A percentile compares a stretch with the other conserved stretches of the same genome.
Evolutionary conservation across 78 protist genomes (phyloP).

Genomic region (Bodo saltans): DNA sequence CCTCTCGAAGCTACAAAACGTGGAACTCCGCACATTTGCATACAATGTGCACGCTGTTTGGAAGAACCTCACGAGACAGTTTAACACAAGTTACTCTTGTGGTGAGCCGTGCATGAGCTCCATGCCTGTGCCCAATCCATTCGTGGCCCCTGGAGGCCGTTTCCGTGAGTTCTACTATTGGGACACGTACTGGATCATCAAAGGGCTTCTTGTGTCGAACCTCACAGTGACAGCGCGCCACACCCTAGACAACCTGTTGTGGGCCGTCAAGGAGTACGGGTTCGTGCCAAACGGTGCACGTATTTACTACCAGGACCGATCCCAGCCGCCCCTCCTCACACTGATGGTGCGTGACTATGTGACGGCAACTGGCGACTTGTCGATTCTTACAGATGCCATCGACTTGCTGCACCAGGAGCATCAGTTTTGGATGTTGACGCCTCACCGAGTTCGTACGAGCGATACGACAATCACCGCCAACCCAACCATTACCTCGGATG

Average conservation of each 20-base stretch:
- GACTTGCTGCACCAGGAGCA: background rate
- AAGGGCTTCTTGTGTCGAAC: background rate
- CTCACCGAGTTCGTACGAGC: no score
- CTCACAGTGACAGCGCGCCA: constrained; percentile 17
- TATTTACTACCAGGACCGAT: constrained; percentile 35
- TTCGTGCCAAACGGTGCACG: constrained; percentile 56
- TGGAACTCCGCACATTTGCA: background rate
- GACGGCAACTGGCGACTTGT: background rate
- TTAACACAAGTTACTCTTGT: background rate
- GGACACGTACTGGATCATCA: constrained; percentile 40
- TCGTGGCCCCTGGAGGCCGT: constrained; percentile 31
- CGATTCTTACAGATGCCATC: constrained; percentile 2
- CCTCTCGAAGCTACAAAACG: background rate
- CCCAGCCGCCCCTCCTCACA: constrained; percentile 54
- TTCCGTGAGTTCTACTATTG: constrained; percentile 45
- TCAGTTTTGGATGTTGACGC: constrained; percentile 39
- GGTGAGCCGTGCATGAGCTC: constrained; percentile 9
- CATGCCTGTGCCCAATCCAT: background rate
- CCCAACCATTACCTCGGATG: no score
- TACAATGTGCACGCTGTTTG: background rate
- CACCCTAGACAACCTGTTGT: constrained; percentile 2
- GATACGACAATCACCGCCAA: no score
- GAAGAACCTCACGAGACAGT: background rate
- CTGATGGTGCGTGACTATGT: constrained; percentile 35
- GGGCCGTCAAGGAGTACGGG: background rate